Base-by-base conservation (phyloP, 768 basidiomycete genomes). In the Rubroboletus satanas region DNA sequence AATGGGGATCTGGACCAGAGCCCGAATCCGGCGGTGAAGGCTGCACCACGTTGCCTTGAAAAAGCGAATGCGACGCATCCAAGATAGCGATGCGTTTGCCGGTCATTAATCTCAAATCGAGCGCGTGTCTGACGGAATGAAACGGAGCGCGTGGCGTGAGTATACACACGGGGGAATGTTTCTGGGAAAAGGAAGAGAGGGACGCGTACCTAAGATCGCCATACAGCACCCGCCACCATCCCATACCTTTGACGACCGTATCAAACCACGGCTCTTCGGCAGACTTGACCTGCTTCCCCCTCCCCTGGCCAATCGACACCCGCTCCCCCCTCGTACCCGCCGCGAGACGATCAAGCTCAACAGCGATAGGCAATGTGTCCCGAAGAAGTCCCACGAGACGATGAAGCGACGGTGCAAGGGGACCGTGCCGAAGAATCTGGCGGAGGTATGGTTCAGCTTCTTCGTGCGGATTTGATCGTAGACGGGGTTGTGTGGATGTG, bases 201-300 rank as follows among this genome's bases (percentile, higher is more conserved):
- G n/a, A 51, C 1, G 10, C 50, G 23, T 63, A 88, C 88, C 79
- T 80, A 26, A 83, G 74, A 66, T 88, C 83, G 7, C 82, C 78
- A 54, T 89, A 88, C 45, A 90, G 68, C 23, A 92, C 71, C 49
- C 91, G 76, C 71, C 86, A 93, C 90, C 91, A 93, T 3, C 87
- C 87, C 47, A 86, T 83, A 12, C 85, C 82, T 73, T 92, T 93
- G 5, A 87, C 81, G 65, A 87, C 84, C n/a, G 81, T 80, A 60
- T 87, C 85, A 21, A 90, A 74, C 60, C 65, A 69, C 4, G 59
- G 62, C 41, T 66, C 58, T 62, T 75, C 39, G 41, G 58, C 36
- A 8, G 32, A 26, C 28, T 38, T 52, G 4, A 38, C 12, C 11
- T 44, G 56, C 41, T 68, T 74, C 21, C 41, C 55, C 31, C 51